Evolutionary conservation across 2,329 filamentous ascomycete genomes (phyloP), one percentile per base, ranked within the genome.

Genomic region (Diatrype stigma): DNA sequence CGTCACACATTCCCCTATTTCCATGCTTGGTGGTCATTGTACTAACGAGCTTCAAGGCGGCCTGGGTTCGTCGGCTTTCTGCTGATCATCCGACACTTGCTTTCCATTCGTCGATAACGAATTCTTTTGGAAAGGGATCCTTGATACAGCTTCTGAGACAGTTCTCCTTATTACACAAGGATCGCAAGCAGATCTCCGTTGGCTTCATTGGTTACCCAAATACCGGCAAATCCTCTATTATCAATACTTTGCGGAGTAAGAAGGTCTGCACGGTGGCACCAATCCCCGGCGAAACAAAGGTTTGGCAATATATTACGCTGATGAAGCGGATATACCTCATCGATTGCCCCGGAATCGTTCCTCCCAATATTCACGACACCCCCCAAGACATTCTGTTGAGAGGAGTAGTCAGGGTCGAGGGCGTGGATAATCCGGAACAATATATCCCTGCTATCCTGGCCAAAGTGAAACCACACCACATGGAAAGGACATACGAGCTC

Each of bases 271-370:
- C 80, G 16, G 90, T 96, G 3, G 94, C 94, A 6, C 94, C 93
- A 6, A 96, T 97, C 55, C 93, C 94, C 6, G 94, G 92, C 14
- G 92, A 96, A 75, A 97, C 93, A 32, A 97, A 96, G 72, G 89
- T 96, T 28, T 97, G 94, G 93, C 93, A 96, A 68, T 96, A 96
- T 65, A 90, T 96, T 59, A 96, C 91, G 2, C 72, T 97, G 53
- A 96, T 96, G 89, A 95, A 92, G 74, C 80, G 90, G 49, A 96
- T 96, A 40, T 79, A 93, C 70, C 81, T 99, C 49, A 97, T 99
- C 61, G 94, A 99, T 64, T 97, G 93, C 64, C 94, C 94, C 37
- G 94, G 94, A 70, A 91, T 99, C 38, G 94, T 97, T 1, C 94
- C 94, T 3, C 93, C 94, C 0, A 94, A 89, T 57, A 84, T 84